Conservation (phyloP, 164 flowering plant genomes). For the Protea cynaroides region DNA sequence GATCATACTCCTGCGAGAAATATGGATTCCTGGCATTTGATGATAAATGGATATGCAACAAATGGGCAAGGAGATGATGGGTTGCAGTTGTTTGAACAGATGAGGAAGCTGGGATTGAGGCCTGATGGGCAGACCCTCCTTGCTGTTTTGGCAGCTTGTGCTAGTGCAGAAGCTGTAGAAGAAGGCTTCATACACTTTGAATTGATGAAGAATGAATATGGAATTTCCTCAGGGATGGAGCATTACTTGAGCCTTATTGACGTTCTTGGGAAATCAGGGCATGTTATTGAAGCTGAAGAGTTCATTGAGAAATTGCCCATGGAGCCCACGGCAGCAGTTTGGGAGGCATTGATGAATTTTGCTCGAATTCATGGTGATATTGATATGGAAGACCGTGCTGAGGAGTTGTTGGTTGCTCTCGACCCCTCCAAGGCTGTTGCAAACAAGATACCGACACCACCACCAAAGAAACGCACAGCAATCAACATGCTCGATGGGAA, state of each 20-base stretch:
- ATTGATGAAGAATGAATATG: constrained; percentile 50
- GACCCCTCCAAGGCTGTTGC: constrained; percentile 47
- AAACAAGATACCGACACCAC: constrained; percentile 57
- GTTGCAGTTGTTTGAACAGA: constrained; percentile 62
- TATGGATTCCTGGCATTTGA: constrained; percentile 68
- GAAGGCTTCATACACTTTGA: constrained; percentile 71
- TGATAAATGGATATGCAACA: constrained; percentile 54
- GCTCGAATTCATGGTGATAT: constrained; percentile 78
- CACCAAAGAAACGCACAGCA: constrained; percentile 40
- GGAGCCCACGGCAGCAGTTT: constrained; percentile 44
- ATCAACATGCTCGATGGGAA: constrained; percentile 69
- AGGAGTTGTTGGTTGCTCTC: constrained; percentile 53
- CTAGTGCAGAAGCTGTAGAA: constrained; percentile 66
- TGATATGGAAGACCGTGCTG: constrained; percentile 73
- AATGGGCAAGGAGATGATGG: constrained; percentile 78
- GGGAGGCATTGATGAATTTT: constrained; percentile 64
- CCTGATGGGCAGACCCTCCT: constrained; percentile 52
- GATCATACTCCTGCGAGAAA: constrained; percentile 62
- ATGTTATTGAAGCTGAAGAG: constrained; percentile 50
- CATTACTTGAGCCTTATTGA: constrained; percentile 60
- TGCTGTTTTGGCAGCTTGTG: constrained; percentile 60
- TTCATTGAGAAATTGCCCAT: constrained; percentile 51
- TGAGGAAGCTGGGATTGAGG: constrained; percentile 47
- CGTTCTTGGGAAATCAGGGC: constrained; percentile 62
- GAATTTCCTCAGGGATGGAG: constrained; percentile 44